Evolutionary conservation across 352 stramenopile genomes (phyloP).

Genomic region (Globisporangium mamillatum): DNA sequence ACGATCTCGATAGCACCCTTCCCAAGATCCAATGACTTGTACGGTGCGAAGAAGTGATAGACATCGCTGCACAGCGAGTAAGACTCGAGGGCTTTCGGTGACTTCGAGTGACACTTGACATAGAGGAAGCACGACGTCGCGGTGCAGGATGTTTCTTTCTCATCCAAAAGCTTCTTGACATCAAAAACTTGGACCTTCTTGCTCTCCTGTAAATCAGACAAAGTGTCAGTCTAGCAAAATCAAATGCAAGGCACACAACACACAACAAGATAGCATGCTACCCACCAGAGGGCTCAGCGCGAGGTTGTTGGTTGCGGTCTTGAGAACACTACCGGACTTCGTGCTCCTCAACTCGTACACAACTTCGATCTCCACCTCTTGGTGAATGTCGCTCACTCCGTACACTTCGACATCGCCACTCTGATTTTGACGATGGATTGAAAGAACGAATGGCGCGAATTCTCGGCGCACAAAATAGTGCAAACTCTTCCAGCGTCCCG

Average conservation of each 20-base stretch:
- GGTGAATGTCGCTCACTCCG: slow-evolving; percentile 48
- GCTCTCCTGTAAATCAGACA: slow-evolving; percentile 30
- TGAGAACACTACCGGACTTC: slow-evolving; percentile 40
- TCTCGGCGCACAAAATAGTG: slow-evolving; percentile 70
- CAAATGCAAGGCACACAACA: background rate
- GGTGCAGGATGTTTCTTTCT: slow-evolving; percentile 37
- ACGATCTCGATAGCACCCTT: slow-evolving; percentile 29
- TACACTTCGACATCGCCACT: slow-evolving; percentile 30
- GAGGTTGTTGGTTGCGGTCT: slow-evolving; percentile 28
- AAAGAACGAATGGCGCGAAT: slow-evolving; percentile 69
- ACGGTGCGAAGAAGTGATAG: slow-evolving; percentile 66
- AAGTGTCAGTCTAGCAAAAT: slow-evolving; percentile 7
- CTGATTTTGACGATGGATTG: slow-evolving; percentile 28
- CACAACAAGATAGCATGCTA: background rate
- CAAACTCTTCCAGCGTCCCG: slow-evolving; percentile 76
- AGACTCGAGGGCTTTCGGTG: slow-evolving; percentile 3
- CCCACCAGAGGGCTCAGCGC: slow-evolving; percentile 36
- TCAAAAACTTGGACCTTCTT: slow-evolving; percentile 28
- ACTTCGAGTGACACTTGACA: slow-evolving; percentile 28
- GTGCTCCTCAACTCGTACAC: slow-evolving; percentile 45
- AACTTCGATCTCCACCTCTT: slow-evolving; percentile 32
- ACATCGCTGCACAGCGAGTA: slow-evolving; percentile 37
- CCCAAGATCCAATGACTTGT: slow-evolving; percentile 54
- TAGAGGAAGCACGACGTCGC: slow-evolving; percentile 54
- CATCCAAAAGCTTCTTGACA: slow-evolving; percentile 30